These are phyloP conservation scores for Apophysomyces elegans DNA, from an alignment of 371 early-diverging fungal genomes.

Conservation along the genomic window DNA sequence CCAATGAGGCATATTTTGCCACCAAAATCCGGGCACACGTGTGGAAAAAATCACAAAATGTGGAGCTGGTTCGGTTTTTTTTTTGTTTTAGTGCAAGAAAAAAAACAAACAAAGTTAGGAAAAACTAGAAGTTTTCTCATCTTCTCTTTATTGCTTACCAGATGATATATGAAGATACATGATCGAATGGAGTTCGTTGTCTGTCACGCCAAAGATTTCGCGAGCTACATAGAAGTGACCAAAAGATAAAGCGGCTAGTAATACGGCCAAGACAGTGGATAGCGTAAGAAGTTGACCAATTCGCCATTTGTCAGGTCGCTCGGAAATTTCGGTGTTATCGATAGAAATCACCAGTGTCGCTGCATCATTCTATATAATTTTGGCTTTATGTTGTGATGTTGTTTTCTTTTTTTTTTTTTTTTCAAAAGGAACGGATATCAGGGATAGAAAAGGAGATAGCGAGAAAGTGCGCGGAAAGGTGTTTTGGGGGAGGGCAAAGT, in stretches of 20 bases:
- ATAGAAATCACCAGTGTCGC: constrained; percentile 92
- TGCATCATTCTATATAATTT: constrained; percentile 71
- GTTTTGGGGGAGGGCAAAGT: neutral
- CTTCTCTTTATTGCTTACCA: constrained; percentile 34
- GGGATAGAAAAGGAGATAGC: no score
- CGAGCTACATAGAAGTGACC: constrained; percentile 81
- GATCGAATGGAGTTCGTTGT: constrained; percentile 70
- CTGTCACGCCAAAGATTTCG: constrained; percentile 59
- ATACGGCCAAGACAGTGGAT: constrained; percentile 73
- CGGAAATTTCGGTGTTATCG: constrained; percentile 89
- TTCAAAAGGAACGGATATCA: no score
- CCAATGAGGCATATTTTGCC: constrained; percentile 76
- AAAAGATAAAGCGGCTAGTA: constrained; percentile 79
- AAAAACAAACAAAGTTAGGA: constrained; percentile 1
- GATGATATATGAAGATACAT: constrained; percentile 93
- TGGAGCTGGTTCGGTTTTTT: constrained; percentile 52
- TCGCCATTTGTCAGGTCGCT: constrained; percentile 90
- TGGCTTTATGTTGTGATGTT: no score
- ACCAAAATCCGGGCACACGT: constrained; percentile 83
- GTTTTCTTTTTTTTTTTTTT: no score
- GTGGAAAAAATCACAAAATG: constrained; percentile 95
- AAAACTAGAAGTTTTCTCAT: neutral
- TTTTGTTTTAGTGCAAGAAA: neutral
- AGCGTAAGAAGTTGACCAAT: constrained; percentile 86
- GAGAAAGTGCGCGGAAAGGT: no score